These are phyloP conservation scores for Colletotrichum karsti DNA, from an alignment of 2,329 filamentous ascomycete genomes.

Conservation along the genomic window DNA sequence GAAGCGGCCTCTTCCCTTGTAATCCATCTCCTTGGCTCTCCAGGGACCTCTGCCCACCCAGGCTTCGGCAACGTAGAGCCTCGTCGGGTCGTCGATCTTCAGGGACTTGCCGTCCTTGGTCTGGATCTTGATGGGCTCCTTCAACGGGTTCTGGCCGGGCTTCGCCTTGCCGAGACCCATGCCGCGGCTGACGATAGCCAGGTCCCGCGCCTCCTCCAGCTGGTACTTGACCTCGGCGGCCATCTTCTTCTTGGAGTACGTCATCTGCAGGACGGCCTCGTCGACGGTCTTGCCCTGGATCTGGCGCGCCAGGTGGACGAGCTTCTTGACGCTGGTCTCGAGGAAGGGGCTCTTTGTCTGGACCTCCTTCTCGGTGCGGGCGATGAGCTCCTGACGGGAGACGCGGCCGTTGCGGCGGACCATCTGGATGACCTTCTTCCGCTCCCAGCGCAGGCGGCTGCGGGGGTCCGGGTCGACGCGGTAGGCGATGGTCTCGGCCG, in stretches of 20 bases:
- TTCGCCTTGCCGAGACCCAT: constrained; percentile 76
- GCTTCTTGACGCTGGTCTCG: constrained; percentile 91
- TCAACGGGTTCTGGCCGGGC: constrained; percentile 35
- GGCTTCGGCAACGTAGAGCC: constrained; percentile 89
- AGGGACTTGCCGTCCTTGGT: constrained; percentile 80
- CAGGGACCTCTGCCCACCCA: constrained; percentile 86
- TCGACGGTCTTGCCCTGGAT: constrained; percentile 94
- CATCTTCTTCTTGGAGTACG: constrained; percentile 93
- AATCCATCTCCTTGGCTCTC: constrained; percentile 66
- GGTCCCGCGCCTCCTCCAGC: constrained; percentile 81
- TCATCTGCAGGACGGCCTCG: constrained; percentile 94
- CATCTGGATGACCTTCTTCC: constrained; percentile 83
- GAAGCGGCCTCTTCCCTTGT: constrained; percentile 78
- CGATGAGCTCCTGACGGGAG: constrained; percentile 71
- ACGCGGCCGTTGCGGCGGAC: constrained; percentile 75
- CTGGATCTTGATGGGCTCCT: constrained; percentile 62
- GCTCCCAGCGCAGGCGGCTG: constrained; percentile 78
- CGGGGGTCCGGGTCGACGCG: constrained; percentile 80
- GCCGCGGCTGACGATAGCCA: constrained; percentile 80
- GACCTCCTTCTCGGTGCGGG: constrained; percentile 67
- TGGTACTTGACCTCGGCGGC: constrained; percentile 82
- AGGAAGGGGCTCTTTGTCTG: constrained; percentile 73
- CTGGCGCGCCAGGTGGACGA: constrained; percentile 85
- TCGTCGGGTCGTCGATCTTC: constrained; percentile 76
- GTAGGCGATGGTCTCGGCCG: constrained; percentile 63